Evolutionary conservation across 2,329 filamentous ascomycete species (phyloP).

Genomic region (Claviceps maximensis): DNA sequence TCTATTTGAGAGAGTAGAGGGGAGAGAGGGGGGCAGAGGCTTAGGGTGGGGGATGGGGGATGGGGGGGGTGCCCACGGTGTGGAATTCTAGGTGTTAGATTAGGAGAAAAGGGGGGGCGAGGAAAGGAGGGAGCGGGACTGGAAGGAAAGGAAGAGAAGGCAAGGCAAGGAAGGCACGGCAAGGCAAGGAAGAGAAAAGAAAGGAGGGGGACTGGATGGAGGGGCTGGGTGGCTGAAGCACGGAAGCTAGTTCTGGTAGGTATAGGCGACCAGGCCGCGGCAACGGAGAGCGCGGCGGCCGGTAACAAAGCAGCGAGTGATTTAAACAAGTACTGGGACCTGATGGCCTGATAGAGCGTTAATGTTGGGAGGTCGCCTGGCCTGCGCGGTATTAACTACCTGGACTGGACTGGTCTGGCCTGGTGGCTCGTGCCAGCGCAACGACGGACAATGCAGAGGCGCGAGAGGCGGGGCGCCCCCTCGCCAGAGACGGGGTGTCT

Average conservation of each 20-base stretch:
- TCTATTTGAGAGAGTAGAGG: constrained; percentile 7
- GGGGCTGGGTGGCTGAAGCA: constrained; percentile 17
- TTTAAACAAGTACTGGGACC: background rate
- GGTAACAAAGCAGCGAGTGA: background rate
- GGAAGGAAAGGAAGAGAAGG: background rate
- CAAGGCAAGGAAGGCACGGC: constrained; percentile 7
- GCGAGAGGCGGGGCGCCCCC: constrained; percentile 1
- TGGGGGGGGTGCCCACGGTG: constrained; percentile 3
- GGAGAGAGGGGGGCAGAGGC: constrained; percentile 4
- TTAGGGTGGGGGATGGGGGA: constrained; percentile 5
- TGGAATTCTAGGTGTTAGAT: constrained; percentile 8
- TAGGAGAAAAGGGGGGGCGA: constrained; percentile 10
- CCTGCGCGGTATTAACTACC: constrained; percentile 10
- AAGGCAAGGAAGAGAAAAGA: constrained; percentile 8
- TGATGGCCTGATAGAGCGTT: constrained; percentile 4
- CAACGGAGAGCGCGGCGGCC: background rate
- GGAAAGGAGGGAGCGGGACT: constrained; percentile 9
- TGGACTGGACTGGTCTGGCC: too few relatives aligned
- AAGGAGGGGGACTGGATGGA: constrained; percentile 10
- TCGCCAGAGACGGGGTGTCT: background rate
- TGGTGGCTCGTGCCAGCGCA: constrained; percentile 15
- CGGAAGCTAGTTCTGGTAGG: constrained; percentile 8
- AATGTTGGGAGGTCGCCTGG: background rate
- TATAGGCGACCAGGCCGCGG: background rate
- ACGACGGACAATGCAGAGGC: constrained; percentile 5